phyloP scores from a whole-genome alignment of 2,329 filamentous ascomycete species.

The Calycina marina region DNA sequence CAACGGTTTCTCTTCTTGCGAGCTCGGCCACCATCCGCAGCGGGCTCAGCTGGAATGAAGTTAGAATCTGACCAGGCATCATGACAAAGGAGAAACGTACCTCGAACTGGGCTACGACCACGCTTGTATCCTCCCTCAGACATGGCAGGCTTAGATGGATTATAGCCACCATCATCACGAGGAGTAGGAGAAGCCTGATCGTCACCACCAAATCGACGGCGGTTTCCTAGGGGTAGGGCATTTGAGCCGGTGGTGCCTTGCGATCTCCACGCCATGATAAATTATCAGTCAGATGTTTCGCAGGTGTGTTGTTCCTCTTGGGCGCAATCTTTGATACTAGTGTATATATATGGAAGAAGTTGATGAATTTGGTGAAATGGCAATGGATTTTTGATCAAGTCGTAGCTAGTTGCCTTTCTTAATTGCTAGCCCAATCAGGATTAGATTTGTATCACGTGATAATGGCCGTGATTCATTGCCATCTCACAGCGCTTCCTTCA shows the following conservation, averaged over 20 bases:
- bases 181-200: constrained; percentile 20
- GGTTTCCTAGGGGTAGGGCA: constrained; percentile 85
- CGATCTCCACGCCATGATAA: constrained; percentile 50
- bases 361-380: no score
- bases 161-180: constrained; percentile 18
- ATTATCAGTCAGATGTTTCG: constrained; percentile 2
- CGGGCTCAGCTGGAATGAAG: constrained; percentile 16
- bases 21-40: constrained; percentile 60
- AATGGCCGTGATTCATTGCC: no score
- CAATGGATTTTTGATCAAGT: no score
- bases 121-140: constrained; percentile 47
- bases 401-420: no score
- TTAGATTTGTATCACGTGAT: no score
- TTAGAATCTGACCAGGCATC: constrained; percentile 5
- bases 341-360: no score
- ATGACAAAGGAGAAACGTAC: constrained; percentile 32
- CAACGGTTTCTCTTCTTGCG: constrained; percentile 98
- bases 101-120: constrained; percentile 78
- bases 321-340: background rate
- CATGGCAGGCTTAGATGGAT: constrained; percentile 11
- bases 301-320: background rate
- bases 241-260: constrained; percentile 94
- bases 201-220: constrained; percentile 63
- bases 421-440: no score
- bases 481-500: no score